These are phyloP conservation scores for Arthrobotrys pseudoclavata DNA, from an alignment of 2,329 filamentous ascomycete genomes.

Conservation along the genomic window DNA sequence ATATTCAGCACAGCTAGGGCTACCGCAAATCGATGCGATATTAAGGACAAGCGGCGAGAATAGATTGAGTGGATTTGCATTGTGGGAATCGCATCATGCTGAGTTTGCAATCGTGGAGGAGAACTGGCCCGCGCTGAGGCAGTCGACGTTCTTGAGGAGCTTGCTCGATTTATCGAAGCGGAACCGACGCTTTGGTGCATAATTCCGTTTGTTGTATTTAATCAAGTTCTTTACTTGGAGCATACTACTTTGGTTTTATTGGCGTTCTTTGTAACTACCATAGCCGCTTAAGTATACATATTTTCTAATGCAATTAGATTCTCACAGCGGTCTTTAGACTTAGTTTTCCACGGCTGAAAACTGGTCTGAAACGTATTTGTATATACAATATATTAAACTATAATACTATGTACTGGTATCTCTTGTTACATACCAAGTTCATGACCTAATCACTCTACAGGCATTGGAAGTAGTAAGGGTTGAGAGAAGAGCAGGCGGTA, in stretches of 20 bases:
- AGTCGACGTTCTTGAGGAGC: constrained; percentile 51
- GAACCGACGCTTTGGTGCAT: constrained; percentile 47
- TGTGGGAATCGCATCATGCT: constrained; percentile 56
- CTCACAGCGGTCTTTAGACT: no score
- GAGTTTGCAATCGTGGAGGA: constrained; percentile 53
- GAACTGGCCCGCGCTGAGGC: constrained; percentile 48
- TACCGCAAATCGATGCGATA: constrained; percentile 48
- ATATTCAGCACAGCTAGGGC: constrained; percentile 50
- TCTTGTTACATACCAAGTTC: constrained; percentile 18
- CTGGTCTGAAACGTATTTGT: no score
- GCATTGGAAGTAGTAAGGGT: constrained; percentile 46
- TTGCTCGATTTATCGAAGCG: constrained; percentile 43
- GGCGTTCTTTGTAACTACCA: no score
- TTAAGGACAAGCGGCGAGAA: constrained; percentile 53
- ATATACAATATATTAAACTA: background rate
- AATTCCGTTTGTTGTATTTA: background rate
- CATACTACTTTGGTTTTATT: no score
- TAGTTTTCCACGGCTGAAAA: no score
- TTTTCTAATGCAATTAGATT: no score
- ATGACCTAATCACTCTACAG: constrained; percentile 21
- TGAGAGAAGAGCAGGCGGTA: constrained; percentile 32
- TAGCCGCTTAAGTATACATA: no score
- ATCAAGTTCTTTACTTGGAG: background rate
- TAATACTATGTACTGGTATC: constrained; percentile 31
- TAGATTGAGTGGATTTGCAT: constrained; percentile 46